Evolutionary conservation across 805 yeast genomes (phyloP).

Genomic region (Pichia paraexigua): DNA sequence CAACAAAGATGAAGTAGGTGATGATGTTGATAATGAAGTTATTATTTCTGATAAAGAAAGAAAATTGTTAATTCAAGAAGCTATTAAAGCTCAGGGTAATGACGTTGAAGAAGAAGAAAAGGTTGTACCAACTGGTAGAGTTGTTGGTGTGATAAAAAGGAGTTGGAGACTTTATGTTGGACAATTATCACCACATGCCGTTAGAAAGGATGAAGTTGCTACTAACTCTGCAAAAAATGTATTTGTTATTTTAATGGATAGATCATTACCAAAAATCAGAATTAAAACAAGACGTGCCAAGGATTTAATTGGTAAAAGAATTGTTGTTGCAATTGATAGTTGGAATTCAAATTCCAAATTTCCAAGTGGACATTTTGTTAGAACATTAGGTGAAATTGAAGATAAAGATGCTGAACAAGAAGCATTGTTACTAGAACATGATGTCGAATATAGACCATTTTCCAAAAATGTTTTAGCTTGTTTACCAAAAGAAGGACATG

Average conservation of each 20-base stretch:
- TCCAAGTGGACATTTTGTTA: conserved; percentile 93
- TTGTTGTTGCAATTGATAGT: conserved; percentile 84
- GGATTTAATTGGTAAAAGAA: conserved; percentile 79
- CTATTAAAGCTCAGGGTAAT: conserved; percentile 46
- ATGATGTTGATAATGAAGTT: conserved; percentile 37
- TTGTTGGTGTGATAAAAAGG: conserved; percentile 81
- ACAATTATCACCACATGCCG: conserved; percentile 74
- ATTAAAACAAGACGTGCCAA: conserved; percentile 81
- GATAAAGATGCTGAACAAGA: conserved; percentile 94
- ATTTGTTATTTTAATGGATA: conserved; percentile 84
- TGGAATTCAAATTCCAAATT: conserved; percentile 82
- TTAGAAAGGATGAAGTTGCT: conserved; percentile 39
- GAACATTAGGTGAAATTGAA: conserved; percentile 84
- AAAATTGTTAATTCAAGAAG: conserved; percentile 66
- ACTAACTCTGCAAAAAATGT: conserved; percentile 70
- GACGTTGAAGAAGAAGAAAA: conserved; percentile 37
- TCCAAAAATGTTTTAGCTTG: conserved; percentile 87
- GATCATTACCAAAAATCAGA: conserved; percentile 75
- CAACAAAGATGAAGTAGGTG: conserved; percentile 54
- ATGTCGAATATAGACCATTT: conserved; percentile 94
- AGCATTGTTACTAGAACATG: conserved; percentile 87
- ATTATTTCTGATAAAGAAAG: conserved; percentile 65
- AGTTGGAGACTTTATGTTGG: conserved; percentile 97
- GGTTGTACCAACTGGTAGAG: conserved; percentile 86
- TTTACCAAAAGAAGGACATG: conserved; percentile 86